Percentiles rank a stretch among this genome's conserved stretches.
These are phyloP conservation scores for Solanum piurae DNA, from an alignment of 257 asterid genomes.

Conservation along the genomic window DNA sequence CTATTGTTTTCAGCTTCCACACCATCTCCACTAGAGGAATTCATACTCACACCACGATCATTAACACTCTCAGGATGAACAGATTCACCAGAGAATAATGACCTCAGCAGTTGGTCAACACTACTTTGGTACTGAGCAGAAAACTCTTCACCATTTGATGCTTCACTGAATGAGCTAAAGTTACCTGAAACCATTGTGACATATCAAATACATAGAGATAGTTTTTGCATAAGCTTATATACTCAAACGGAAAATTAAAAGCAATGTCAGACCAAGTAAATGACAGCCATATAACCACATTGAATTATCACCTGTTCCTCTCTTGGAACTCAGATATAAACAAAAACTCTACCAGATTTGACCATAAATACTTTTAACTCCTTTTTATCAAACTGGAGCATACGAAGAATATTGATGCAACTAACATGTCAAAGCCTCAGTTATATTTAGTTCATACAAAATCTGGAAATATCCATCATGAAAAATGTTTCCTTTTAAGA, in stretches of 20 bases:
- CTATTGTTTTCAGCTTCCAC: constrained; percentile 29
- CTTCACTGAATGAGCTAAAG: constrained; percentile 24
- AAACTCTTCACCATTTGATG: constrained; percentile 27
- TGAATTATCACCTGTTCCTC: background rate
- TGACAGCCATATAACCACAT: background rate
- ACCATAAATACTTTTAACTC: background rate
- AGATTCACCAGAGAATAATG: constrained; percentile 42
- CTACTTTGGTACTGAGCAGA: constrained; percentile 35
- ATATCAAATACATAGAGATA: background rate
- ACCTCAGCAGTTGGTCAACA: constrained; percentile 48
- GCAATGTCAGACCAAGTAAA: background rate
- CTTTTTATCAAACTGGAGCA: background rate
- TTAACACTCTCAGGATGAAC: constrained; percentile 9
- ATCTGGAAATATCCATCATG: background rate
- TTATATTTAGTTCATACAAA: background rate
- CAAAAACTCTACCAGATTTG: background rate
- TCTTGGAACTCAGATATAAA: background rate
- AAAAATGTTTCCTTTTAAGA: background rate
- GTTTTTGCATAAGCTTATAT: background rate
- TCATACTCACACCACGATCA: constrained; percentile 8
- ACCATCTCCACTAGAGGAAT: constrained; percentile 11
- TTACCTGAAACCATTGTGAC: constrained; percentile 26
- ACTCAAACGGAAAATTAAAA: background rate
- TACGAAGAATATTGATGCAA: background rate
- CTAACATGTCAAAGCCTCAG: background rate